Base-by-base conservation (phyloP, 164 flowering plant species). In the Pachysandra terminalis region DNA sequence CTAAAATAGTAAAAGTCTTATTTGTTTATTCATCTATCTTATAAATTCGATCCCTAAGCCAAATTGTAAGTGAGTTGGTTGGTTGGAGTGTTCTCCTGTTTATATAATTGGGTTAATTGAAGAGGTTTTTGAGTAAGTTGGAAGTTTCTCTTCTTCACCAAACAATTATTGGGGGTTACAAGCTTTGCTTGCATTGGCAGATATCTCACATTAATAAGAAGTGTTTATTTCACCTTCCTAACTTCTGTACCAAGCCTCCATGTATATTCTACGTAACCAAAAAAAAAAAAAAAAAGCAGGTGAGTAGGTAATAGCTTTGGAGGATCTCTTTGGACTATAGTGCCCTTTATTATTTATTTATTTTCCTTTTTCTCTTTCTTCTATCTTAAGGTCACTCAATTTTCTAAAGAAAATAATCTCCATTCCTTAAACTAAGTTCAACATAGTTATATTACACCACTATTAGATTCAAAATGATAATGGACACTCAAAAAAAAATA, bases 161-260 rank as follows among this genome's bases (percentile, higher is more conserved):
- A 77, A 74, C 84, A 22, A 27, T 24, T 55, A 56, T 65, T 74
- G 76, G 56, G 68, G 68, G 68, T 75, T 58, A 63, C 71, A 27
- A 24, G 22, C 61, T 74, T 78, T 86, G 90, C 87, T 86, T 86
- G 78, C 75, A 70, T 58, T 72, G 55, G 56, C 75, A 78, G 89
- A 61, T 27, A 79, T 61, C 78, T 68, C 58, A 9, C 57, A 56
- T 64, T n/a, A n/a, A n/a, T 23, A 79, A 74, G 77, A 75, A 74
- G 76, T 68, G 56, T 59, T 41, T 65, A 22, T 71, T 69, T 68
- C 81, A 82, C 87, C 87, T 81, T 81, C 82, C 87, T 67, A 65
- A 7, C 89, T 85, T 85, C 63, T 24, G 17, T 55, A n/a, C n/a
- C n/a, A n/a, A n/a, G n/a, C n/a, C n/a, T n/a, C n/a, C n/a, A n/a